Percentiles rank a stretch among this genome's conserved stretches.
phyloP scores from a whole-genome alignment of 208 protist genomes.

The Porcisia hertigi region DNA sequence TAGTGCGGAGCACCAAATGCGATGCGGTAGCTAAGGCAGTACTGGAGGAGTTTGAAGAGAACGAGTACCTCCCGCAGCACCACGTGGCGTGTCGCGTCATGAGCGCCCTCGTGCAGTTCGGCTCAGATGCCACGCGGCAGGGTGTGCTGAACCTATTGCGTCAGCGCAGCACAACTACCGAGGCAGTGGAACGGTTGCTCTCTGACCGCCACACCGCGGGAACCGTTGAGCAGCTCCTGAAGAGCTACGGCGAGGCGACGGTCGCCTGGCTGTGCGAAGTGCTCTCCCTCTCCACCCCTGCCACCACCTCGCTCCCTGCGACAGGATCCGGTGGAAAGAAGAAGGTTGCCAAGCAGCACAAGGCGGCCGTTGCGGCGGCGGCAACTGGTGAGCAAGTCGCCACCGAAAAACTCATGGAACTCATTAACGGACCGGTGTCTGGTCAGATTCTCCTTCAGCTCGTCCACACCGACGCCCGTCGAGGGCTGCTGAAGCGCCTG shows the following conservation, averaged over 20 bases:
- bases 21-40: slow-evolving; percentile 53
- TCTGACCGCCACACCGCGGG: slow-evolving; percentile 75
- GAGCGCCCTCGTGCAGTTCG: slow-evolving; percentile 76
- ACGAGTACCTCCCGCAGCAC: slow-evolving; percentile 73
- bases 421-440: slow-evolving; percentile 74
- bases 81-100: slow-evolving; percentile 84
- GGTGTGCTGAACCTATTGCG: slow-evolving; percentile 71
- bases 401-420: slow-evolving; percentile 47
- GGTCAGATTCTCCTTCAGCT: slow-evolving; percentile 71
- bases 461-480: slow-evolving; percentile 35
- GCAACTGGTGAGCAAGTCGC: slow-evolving; percentile 14
- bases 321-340: slow-evolving; percentile 27
- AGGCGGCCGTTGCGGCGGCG: slow-evolving; percentile 7
- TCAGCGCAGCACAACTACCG: slow-evolving; percentile 51
- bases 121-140: slow-evolving; percentile 36
- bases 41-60: slow-evolving; percentile 80
- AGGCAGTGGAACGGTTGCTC: slow-evolving; percentile 53
- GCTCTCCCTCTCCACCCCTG: slow-evolving; percentile 37
- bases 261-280: slow-evolving; percentile 70
- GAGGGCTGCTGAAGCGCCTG: slow-evolving; percentile 48
- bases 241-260: slow-evolving; percentile 39
- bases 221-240: slow-evolving; percentile 76
- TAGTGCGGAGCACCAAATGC: slow-evolving; percentile 36
- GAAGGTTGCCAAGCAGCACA: slow-evolving; percentile 16
- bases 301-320: neutral